Evolutionary conservation across 1,139 yeast species (phyloP), one percentile per base, ranked within the genome.

Genomic region (Eremothecium coryli): DNA sequence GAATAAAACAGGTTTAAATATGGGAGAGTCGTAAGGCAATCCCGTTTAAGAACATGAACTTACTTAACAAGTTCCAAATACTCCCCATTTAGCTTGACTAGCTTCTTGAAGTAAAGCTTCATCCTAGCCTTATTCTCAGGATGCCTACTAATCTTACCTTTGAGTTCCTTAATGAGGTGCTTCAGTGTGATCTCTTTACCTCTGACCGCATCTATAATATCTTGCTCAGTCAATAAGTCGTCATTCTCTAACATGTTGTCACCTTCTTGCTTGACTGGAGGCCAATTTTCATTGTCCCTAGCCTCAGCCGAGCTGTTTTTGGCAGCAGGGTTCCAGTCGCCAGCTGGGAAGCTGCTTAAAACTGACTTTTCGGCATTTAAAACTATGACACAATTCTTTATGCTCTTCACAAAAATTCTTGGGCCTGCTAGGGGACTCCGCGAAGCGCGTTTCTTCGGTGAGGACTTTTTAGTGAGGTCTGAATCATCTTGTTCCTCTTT

Each of bases 241-340:
- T 23, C 32, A 18, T 23, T 29, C 14, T 23, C 26, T 14, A 45
- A 43, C 7, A 39, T 27, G 11, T 40, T 21, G 16, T 49, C 52
- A 14, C 56, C 71, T 25, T 27, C 30, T 11, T 27, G 26, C 20
- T 25, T 14, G 26, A 31, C 15, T 26, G 16, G 15, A 16, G 29
- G n/a, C 3, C 27, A 15, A 14, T 21, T 6, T 12, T 33, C 23
- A 24, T 16, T 11, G 12, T 43, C 40, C 11, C 15, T 8, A 16
- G 31, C 6, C 15, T 35, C 34, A 3, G 31, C 23, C 4, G 27
- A 70, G 35, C 73, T 55, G 51, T 62, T 70, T 46, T 71, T 68
- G 3, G 72, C 73, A 33, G 63, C 63, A 18, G 95, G 90, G 53
- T 79, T 78, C 95, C 96, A 86, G 32, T 76, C 82, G 13, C 94